phyloP scores from a whole-genome alignment of 768 basidiomycete species.

The Pisolithus sp. region DNA sequence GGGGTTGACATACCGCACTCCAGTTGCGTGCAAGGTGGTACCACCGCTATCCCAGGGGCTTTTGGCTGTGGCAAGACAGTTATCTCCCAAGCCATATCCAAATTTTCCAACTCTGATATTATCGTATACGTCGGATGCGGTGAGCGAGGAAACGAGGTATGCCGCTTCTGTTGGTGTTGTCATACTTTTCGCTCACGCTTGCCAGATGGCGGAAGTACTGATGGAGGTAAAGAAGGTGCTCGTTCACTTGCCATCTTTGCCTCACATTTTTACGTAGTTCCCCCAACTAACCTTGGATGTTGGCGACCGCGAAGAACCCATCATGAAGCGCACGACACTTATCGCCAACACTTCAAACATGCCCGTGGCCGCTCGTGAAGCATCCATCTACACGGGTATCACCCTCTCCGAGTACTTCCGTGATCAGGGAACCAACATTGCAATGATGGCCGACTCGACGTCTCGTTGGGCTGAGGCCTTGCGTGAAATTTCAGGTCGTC shows the following conservation, averaged over 20 bases:
- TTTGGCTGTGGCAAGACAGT: conserved; percentile 99
- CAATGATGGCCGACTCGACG: conserved; percentile 99
- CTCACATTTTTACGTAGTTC: conserved; percentile 41
- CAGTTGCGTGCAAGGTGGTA: conserved; percentile 94
- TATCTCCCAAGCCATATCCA: conserved; percentile 96
- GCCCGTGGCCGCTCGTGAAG: conserved; percentile 99
- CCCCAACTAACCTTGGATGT: conserved; percentile 91
- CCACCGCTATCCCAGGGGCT: conserved; percentile 96
- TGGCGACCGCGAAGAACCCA: conserved; percentile 90
- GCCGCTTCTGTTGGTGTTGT: conserved; percentile 39
- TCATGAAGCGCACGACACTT: conserved; percentile 99
- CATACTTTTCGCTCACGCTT: conserved; percentile 13
- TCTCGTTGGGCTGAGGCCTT: conserved; percentile 99
- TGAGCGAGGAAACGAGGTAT: conserved; percentile 93
- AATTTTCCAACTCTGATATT: conserved; percentile 98
- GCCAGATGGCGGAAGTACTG: conserved; percentile 95
- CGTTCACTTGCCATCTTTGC: neutral
- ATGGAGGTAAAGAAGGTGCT: conserved; percentile 61
- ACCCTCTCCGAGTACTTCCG: conserved; percentile 99
- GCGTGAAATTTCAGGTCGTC: conserved; percentile 97
- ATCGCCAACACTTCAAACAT: conserved; percentile 99
- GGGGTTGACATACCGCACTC: conserved; percentile 1
- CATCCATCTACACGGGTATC: conserved; percentile 99
- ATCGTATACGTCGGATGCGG: conserved; percentile 99
- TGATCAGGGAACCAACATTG: conserved; percentile 94